These are phyloP conservation scores for Musa schizocarpa DNA, from an alignment of 176 grass and related monocot species.

Conservation along the genomic window DNA sequence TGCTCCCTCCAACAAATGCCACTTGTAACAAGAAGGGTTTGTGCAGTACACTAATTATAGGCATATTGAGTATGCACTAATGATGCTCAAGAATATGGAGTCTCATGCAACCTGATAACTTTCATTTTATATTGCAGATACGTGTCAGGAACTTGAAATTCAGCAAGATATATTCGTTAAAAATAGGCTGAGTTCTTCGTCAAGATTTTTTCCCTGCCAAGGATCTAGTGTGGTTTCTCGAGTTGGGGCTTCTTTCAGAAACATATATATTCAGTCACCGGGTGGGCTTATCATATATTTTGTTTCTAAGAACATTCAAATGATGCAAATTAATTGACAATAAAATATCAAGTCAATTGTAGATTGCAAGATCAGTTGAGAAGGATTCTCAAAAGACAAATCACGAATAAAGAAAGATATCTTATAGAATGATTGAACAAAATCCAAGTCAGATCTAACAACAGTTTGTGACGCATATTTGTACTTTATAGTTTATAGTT, in stretches of 20 bases:
- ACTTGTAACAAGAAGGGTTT: neutral
- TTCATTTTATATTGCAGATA: too few relatives aligned
- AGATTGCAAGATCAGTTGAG: neutral
- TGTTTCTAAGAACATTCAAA: neutral
- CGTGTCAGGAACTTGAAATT: neutral
- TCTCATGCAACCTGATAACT: too few relatives aligned
- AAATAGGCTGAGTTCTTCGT: neutral
- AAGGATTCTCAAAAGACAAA: neutral
- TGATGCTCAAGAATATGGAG: too few relatives aligned
- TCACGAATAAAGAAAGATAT: neutral
- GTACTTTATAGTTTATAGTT: neutral
- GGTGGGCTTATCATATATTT: too few relatives aligned
- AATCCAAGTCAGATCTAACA: neutral
- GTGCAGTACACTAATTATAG: neutral
- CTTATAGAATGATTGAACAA: neutral
- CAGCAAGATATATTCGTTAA: neutral
- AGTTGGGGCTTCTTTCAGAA: neutral
- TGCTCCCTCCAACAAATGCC: neutral
- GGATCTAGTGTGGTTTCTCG: neutral
- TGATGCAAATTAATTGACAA: neutral
- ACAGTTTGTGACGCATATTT: neutral
- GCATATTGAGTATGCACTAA: too few relatives aligned
- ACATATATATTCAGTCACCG: neutral
- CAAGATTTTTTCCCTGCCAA: neutral
- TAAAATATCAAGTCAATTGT: neutral